Evolutionary conservation across 345 rosid genomes (phyloP).

Genomic region (Ricinus communis): DNA sequence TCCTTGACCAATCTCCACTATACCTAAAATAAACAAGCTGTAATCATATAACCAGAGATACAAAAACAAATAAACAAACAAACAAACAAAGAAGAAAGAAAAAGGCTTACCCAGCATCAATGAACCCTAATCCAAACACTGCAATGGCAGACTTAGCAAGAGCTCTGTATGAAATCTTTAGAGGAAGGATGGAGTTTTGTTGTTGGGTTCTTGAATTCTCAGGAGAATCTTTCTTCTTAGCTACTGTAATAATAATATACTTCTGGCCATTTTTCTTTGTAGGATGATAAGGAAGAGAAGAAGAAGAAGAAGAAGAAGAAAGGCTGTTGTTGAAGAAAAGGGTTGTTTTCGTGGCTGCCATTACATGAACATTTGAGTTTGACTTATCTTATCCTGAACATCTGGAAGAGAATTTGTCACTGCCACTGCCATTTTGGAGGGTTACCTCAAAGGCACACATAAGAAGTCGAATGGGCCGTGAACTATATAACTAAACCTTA

Average conservation of each 20-base stretch:
- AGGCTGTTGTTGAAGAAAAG: conserved; percentile 17
- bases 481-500: too few relatives aligned
- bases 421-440: too few relatives aligned
- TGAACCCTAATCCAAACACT: conserved; percentile 60
- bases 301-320: not conserved
- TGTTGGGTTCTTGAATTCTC: conserved; percentile 22
- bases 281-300: not conserved
- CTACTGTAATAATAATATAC: conserved; percentile 10
- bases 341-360: conserved; percentile 31
- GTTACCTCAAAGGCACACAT: too few relatives aligned
- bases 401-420: too few relatives aligned
- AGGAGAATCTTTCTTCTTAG: conserved; percentile 38
- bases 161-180: conserved; percentile 15
- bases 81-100: too few relatives aligned
- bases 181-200: not conserved
- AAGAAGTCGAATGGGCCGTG: too few relatives aligned
- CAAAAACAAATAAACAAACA: not conserved
- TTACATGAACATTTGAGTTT: too few relatives aligned
- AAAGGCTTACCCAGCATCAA: conserved; percentile 71
- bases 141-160: conserved; percentile 45
- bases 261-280: conserved; percentile 19
- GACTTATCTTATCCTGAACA: too few relatives aligned
- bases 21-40: too few relatives aligned
- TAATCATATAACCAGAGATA: not conserved
- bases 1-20: conserved; percentile 96